Conservation (phyloP, 495 filamentous ascomycete genomes). For the Xylaria cubensis region DNA sequence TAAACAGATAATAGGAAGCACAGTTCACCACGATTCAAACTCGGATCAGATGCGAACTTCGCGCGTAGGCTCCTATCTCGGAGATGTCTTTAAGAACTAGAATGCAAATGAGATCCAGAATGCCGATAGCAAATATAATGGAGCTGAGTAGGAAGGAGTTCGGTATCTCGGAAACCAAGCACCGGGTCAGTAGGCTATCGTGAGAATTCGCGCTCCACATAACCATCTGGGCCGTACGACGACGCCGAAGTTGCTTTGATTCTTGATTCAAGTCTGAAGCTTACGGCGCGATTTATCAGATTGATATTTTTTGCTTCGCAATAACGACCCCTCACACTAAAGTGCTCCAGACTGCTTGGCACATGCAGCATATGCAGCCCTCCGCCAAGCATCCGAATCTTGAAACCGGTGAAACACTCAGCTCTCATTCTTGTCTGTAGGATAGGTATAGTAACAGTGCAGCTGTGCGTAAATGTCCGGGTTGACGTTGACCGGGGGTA, state of each 20-base stretch:
- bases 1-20: background rate
- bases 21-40: background rate
- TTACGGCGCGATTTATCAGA: conserved; percentile 2
- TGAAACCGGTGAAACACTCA: background rate
- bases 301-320: background rate
- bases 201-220: conserved; percentile 22
- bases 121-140: conserved; percentile 17
- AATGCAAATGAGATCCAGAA: background rate
- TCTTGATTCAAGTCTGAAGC: background rate
- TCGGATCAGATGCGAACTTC: background rate
- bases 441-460: background rate
- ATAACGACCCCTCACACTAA: conserved; percentile 5
- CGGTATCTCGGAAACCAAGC: conserved; percentile 36
- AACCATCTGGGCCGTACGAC: conserved; percentile 13
- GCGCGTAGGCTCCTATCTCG: conserved; percentile 14
- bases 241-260: background rate
- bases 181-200: background rate
- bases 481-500: background rate
- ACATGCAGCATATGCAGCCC: conserved; percentile 14
- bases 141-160: conserved; percentile 20
- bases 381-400: conserved; percentile 19
- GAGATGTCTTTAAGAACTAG: background rate
- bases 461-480: background rate
- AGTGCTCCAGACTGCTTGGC: conserved; percentile 22
- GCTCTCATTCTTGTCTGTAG: background rate